Conservation (phyloP, 305 asterid genomes). For the Rubia occidens region DNA sequence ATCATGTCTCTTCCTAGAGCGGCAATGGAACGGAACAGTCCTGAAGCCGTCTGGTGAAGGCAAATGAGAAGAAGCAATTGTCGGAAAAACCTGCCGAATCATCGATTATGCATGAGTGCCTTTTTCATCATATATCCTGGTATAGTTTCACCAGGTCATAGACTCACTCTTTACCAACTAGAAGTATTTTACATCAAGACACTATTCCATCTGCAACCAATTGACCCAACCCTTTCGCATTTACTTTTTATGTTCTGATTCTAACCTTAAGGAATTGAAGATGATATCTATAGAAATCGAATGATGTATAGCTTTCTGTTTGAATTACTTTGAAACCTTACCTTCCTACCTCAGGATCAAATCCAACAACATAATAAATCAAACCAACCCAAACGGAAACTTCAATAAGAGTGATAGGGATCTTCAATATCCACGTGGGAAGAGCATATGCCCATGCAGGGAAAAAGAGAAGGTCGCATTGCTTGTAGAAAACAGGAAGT, state of each 20-base stretch:
- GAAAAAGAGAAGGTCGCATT: constrained; percentile 49
- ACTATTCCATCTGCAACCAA: background rate
- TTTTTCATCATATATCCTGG: background rate
- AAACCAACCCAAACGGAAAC: constrained; percentile 35
- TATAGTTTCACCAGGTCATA: background rate
- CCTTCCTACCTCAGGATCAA: constrained; percentile 17
- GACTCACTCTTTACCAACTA: background rate
- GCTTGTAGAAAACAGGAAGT: constrained; percentile 65
- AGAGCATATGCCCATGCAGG: constrained; percentile 65
- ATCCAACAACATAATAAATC: constrained; percentile 46
- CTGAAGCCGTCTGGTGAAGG: constrained; percentile 13
- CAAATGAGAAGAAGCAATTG: constrained; percentile 4
- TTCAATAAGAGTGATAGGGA: constrained; percentile 43
- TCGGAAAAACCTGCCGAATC: constrained; percentile 14
- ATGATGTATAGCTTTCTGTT: background rate
- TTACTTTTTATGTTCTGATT: background rate
- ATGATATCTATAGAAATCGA: background rate
- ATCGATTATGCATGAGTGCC: background rate
- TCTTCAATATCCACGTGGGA: constrained; percentile 50
- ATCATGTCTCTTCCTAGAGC: constrained; percentile 72
- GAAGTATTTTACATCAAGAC: background rate
- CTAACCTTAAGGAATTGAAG: background rate
- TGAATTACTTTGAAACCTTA: background rate
- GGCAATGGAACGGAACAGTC: constrained; percentile 60
- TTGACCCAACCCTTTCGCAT: background rate